Conservation (phyloP, 2,329 filamentous ascomycete genomes). For the Pleurostoma richardsiae region DNA sequence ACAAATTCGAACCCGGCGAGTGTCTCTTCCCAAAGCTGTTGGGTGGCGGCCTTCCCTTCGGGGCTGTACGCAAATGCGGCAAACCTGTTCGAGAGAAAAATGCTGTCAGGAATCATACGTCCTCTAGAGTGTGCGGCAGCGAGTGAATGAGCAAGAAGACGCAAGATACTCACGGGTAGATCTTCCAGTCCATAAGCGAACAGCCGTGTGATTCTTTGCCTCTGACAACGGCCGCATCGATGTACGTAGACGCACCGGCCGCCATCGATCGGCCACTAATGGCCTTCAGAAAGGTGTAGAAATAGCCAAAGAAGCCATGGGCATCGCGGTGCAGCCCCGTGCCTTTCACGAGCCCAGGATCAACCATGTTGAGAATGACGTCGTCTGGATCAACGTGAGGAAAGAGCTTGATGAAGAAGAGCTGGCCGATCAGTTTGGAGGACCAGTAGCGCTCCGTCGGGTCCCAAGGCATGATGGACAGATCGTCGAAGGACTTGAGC, state of each 20-base stretch:
- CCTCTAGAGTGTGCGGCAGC: not conserved
- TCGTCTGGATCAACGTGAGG: constrained; percentile 17
- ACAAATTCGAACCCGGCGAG: constrained; percentile 8
- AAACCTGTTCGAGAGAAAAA: constrained; percentile 11
- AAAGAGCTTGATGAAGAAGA: constrained; percentile 21
- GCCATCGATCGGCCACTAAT: not conserved
- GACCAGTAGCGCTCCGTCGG: constrained; percentile 11
- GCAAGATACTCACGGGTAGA: constrained; percentile 12
- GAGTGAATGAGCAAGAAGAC: not conserved
- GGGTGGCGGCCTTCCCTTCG: not conserved
- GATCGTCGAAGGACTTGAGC: constrained; percentile 23
- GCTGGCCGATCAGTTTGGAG: constrained; percentile 20
- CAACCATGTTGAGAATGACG: constrained; percentile 24
- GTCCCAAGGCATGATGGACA: constrained; percentile 6
- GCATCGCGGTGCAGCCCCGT: constrained; percentile 18
- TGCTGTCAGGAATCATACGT: not conserved
- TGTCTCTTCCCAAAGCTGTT: constrained; percentile 9
- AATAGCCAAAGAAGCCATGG: not conserved
- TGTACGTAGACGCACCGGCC: constrained; percentile 23
- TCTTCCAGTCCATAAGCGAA: constrained; percentile 25
- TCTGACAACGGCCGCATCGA: constrained; percentile 24
- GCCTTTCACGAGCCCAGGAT: constrained; percentile 25
- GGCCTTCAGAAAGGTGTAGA: not conserved
- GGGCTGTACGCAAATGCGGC: constrained; percentile 5
- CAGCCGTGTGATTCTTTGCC: constrained; percentile 28